Conservation (phyloP, 192 early-diverging fungal genomes). For the Coemansia sp. region DNA sequence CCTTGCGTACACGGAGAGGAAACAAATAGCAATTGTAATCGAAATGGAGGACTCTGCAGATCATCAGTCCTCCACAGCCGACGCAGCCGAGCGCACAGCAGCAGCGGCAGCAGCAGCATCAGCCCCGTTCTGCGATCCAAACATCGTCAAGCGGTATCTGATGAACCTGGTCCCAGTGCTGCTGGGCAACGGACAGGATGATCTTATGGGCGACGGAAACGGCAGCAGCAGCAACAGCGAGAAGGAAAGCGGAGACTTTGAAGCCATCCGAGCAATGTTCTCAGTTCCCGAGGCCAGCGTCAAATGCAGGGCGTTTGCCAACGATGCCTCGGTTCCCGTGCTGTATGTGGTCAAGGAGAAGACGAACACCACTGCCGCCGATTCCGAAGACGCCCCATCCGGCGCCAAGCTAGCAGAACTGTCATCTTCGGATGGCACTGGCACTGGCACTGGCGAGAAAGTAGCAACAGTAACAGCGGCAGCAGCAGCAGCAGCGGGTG, state of each 20-base stretch:
- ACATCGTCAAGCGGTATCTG: constrained; percentile 67
- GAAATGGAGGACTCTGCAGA: constrained; percentile 42
- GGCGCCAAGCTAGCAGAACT: constrained; percentile 2
- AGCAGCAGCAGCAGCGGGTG: constrained; percentile 14
- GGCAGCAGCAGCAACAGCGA: constrained; percentile 12
- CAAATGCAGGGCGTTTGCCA: constrained; percentile 73
- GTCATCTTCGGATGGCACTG: constrained; percentile 54
- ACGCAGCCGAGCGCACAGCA: constrained; percentile 8
- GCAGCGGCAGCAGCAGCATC: constrained; percentile 1
- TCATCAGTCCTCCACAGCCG: constrained; percentile 11
- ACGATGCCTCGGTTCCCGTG: constrained; percentile 68
- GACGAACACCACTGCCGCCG: constrained; percentile 11
- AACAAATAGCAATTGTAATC: neutral
- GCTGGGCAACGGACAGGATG: constrained; percentile 51
- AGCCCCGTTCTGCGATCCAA: constrained; percentile 57
- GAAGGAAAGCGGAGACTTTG: constrained; percentile 56
- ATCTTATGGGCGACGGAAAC: constrained; percentile 1
- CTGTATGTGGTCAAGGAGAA: constrained; percentile 79
- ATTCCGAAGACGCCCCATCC: constrained; percentile 19
- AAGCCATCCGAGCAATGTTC: constrained; percentile 64
- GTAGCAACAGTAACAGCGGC: constrained; percentile 22
- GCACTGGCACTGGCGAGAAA: constrained; percentile 69
- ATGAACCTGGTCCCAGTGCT: constrained; percentile 71
- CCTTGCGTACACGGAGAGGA: no score
- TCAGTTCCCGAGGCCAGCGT: constrained; percentile 68